These are phyloP conservation scores for Triticum monococcum DNA, from an alignment of 176 grass and related monocot species.

Conservation along the genomic window DNA sequence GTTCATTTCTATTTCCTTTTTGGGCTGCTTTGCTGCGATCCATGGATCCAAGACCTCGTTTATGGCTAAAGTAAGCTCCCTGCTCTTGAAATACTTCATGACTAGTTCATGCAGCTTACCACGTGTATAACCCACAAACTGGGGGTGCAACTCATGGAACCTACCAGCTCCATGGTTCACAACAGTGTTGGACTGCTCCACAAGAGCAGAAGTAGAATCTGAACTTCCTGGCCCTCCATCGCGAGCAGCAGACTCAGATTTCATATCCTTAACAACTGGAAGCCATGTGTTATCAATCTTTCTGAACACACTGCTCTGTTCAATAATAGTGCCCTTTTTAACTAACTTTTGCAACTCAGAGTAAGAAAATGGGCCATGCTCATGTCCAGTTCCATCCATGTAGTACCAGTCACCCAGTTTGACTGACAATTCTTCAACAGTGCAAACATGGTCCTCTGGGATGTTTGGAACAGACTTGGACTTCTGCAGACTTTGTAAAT, in stretches of 20 bases:
- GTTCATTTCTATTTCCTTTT: slow-evolving; percentile 81
- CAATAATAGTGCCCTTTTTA: slow-evolving; percentile 67
- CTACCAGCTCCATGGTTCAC: slow-evolving; percentile 41
- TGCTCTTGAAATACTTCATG: slow-evolving; percentile 96
- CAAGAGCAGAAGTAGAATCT: slow-evolving; percentile 35
- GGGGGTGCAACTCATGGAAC: slow-evolving; percentile 79
- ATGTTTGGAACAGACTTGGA: slow-evolving; percentile 61
- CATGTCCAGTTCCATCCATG: slow-evolving; percentile 86
- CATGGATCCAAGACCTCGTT: slow-evolving; percentile 99
- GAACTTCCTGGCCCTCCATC: slow-evolving; percentile 20
- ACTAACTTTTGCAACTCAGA: slow-evolving; percentile 81
- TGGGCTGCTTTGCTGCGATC: slow-evolving; percentile 90
- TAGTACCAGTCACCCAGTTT: slow-evolving; percentile 90
- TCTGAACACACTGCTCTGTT: slow-evolving; percentile 81
- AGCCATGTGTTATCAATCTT: slow-evolving; percentile 96
- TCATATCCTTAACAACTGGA: slow-evolving; percentile 71
- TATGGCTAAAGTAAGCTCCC: slow-evolving; percentile 93
- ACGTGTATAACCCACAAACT: slow-evolving; percentile 84
- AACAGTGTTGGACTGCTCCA: slow-evolving; percentile 21
- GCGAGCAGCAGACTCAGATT: slow-evolving; percentile 34
- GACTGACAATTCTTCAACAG: slow-evolving; percentile 74
- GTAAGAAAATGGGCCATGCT: slow-evolving; percentile 88
- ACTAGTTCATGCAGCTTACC: slow-evolving; percentile 97
- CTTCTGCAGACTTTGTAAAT: slow-evolving; percentile 70
- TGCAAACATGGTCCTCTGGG: slow-evolving; percentile 87